phyloP scores from a whole-genome alignment of 345 rosid species.

The Turnera subulata region DNA sequence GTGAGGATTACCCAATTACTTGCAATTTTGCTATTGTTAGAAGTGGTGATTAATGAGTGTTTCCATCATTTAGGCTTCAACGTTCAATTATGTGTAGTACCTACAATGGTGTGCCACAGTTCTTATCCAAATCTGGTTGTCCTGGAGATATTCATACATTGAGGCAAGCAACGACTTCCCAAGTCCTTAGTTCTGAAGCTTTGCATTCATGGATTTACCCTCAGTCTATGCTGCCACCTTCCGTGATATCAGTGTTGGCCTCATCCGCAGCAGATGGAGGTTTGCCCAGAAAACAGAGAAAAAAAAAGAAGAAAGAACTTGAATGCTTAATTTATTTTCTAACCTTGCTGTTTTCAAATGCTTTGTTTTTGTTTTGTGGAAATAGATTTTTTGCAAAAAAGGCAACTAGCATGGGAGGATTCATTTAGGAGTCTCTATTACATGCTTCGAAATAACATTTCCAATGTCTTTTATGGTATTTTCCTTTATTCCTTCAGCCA shows the following conservation, averaged over 20 bases:
- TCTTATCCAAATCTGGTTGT: slow-evolving; percentile 29
- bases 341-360: slow-evolving; percentile 11
- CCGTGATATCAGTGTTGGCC: slow-evolving; percentile 54
- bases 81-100: slow-evolving; percentile 50
- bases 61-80: slow-evolving; percentile 52
- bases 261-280: slow-evolving; percentile 64
- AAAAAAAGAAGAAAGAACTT: not conserved
- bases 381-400: slow-evolving; percentile 62
- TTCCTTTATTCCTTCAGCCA: not conserved
- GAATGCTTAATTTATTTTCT: not conserved
- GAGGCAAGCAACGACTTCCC: slow-evolving; percentile 36
- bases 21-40: not conserved
- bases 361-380: slow-evolving; percentile 36
- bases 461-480: slow-evolving; percentile 81
- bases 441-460: slow-evolving; percentile 68
- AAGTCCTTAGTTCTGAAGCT: slow-evolving; percentile 40
- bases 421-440: slow-evolving; percentile 84
- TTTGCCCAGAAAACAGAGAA: no score
- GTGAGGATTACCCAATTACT: not conserved
- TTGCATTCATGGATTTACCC: slow-evolving; percentile 93
- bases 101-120: slow-evolving; percentile 43
- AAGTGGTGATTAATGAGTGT: slow-evolving; percentile 13
- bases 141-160: slow-evolving; percentile 25
- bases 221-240: slow-evolving; percentile 74
- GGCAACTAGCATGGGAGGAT: slow-evolving; percentile 78